Evolutionary conservation across 306 rosid species (phyloP).

Genomic region (Trichosanthes truncata): DNA sequence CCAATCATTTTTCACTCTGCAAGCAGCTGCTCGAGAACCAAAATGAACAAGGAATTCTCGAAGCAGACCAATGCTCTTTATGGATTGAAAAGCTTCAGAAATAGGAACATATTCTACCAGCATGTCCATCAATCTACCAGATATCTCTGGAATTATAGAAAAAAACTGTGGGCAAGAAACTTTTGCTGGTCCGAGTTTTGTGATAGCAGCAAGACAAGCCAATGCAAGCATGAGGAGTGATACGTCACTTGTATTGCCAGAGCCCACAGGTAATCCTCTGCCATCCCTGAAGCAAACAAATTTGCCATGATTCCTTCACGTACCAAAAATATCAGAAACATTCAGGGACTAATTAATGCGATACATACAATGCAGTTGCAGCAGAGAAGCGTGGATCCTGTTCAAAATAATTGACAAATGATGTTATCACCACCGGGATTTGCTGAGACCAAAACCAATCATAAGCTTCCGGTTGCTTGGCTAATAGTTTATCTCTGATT

Average conservation of each 20-base stretch:
- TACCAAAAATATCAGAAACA: background rate
- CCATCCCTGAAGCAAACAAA: constrained; percentile 47
- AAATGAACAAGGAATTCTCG: constrained; percentile 88
- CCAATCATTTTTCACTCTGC: constrained; percentile 59
- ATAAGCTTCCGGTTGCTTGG: constrained; percentile 71
- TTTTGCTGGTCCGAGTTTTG: constrained; percentile 78
- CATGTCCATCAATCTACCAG: constrained; percentile 90
- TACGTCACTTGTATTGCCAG: constrained; percentile 37
- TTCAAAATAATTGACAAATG: constrained; percentile 65
- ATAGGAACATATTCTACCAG: constrained; percentile 67
- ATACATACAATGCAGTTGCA: constrained; percentile 57
- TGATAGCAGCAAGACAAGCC: constrained; percentile 74
- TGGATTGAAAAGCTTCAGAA: constrained; percentile 63
- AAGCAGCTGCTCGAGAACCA: constrained; percentile 86
- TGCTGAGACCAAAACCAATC: constrained; percentile 96
- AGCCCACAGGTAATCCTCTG: constrained; percentile 32
- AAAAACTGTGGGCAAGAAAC: constrained; percentile 80
- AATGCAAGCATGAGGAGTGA: constrained; percentile 79
- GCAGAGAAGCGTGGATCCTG: constrained; percentile 53
- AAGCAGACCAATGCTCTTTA: constrained; percentile 64
- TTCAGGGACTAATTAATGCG: background rate
- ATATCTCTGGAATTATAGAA: constrained; percentile 61
- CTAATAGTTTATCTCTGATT: constrained; percentile 65
- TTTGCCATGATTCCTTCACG: constrained; percentile 16
- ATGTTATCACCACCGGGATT: constrained; percentile 59